A percentile compares a stretch with the other conserved stretches of the same genome.
Conservation (phyloP, 2,329 filamentous ascomycete species). For the Aspergillus caelatus region DNA sequence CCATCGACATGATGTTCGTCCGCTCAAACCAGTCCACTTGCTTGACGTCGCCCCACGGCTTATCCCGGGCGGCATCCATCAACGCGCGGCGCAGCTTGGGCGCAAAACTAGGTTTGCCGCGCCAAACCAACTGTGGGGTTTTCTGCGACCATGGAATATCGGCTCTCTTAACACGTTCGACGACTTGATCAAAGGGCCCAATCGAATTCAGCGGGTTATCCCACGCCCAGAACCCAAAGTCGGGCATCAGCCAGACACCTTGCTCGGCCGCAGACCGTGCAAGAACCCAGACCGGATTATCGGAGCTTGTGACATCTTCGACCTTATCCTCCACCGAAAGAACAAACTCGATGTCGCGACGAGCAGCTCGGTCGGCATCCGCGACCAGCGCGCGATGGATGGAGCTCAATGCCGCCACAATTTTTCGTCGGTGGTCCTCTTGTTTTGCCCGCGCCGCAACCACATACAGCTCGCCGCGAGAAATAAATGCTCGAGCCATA, state of each 20-base stretch:
- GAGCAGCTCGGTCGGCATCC: slow-evolving; percentile 32
- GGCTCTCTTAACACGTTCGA: slow-evolving; percentile 30
- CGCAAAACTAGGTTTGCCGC: slow-evolving; percentile 49
- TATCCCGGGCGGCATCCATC: slow-evolving; percentile 41
- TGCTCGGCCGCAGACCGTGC: slow-evolving; percentile 42
- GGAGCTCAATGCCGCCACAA: slow-evolving; percentile 48
- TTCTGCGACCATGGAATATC: slow-evolving; percentile 42
- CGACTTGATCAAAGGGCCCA: slow-evolving; percentile 41
- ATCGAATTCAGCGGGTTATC: slow-evolving; percentile 40
- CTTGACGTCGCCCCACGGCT: slow-evolving; percentile 53
- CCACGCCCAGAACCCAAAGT: slow-evolving; percentile 57
- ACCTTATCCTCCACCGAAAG: slow-evolving; percentile 48
- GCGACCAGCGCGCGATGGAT: slow-evolving; percentile 52
- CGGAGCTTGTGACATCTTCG: slow-evolving; percentile 43
- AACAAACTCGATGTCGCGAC: slow-evolving; percentile 53
- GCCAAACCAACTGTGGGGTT: slow-evolving; percentile 50
- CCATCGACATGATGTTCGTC: slow-evolving; percentile 50
- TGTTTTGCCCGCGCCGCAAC: slow-evolving; percentile 31
- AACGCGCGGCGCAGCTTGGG: slow-evolving; percentile 45
- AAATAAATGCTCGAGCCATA: slow-evolving; percentile 41
- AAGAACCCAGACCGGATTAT: slow-evolving; percentile 48
- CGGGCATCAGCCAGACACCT: slow-evolving; percentile 54
- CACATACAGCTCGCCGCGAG: slow-evolving; percentile 36
- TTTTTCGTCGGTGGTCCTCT: slow-evolving; percentile 43
- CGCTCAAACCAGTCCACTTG: slow-evolving; percentile 44